Evolutionary conservation across 768 basidiomycete species (phyloP).

Genomic region (Lactarius trivialis): DNA sequence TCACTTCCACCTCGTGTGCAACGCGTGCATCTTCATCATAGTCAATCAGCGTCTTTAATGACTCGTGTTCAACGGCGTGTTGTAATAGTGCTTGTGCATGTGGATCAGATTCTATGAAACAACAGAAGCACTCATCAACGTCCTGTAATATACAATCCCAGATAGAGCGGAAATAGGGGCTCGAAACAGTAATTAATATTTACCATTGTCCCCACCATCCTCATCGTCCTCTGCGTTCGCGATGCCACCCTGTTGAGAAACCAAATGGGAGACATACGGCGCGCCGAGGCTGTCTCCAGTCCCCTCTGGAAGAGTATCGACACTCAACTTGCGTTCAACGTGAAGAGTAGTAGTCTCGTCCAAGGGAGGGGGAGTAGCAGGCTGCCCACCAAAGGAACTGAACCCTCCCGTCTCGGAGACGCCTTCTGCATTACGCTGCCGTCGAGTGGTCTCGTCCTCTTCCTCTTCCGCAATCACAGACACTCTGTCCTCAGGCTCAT

Average conservation of each 20-base stretch:
- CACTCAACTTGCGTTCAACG: not conserved
- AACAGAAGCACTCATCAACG: constrained; percentile 20
- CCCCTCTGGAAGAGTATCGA: not conserved
- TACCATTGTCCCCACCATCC: constrained; percentile 35
- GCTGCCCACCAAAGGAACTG: constrained; percentile 41
- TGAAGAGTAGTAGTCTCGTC: constrained; percentile 5
- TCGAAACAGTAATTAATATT: constrained; percentile 34
- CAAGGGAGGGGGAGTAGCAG: constrained; percentile 28
- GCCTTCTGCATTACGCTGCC: constrained; percentile 51
- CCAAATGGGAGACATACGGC: not conserved
- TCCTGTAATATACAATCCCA: constrained; percentile 21
- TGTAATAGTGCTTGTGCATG: constrained; percentile 13
- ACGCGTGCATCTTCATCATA: constrained; percentile 18
- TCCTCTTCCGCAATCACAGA: constrained; percentile 31
- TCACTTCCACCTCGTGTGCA: constrained; percentile 12
- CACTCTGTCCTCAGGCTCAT: constrained; percentile 6
- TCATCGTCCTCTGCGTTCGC: constrained; percentile 20
- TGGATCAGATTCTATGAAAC: constrained; percentile 20
- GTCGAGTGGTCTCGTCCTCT: constrained; percentile 48
- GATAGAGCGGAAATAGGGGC: constrained; percentile 21
- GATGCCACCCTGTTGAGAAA: constrained; percentile 16
- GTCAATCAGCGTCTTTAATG: not conserved
- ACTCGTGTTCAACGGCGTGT: constrained; percentile 4
- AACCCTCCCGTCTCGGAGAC: constrained; percentile 57
- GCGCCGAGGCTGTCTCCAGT: constrained; percentile 1